These are phyloP conservation scores for Asterochloris sp. DNA, from an alignment of 139 green algal genomes.

Conservation along the genomic window DNA sequence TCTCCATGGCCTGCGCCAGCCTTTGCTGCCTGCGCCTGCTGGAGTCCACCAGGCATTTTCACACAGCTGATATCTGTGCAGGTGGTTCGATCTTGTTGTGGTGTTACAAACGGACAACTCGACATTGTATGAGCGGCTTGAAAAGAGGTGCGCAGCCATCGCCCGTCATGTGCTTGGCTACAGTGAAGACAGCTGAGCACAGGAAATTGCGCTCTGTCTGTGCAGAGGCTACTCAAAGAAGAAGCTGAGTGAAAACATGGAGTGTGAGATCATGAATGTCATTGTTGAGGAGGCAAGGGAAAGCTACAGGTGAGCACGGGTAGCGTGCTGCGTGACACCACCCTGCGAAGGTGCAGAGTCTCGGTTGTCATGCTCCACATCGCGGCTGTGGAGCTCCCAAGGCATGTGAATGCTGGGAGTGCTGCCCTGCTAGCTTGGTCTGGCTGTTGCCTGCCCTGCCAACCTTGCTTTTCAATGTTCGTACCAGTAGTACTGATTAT, in stretches of 20 bases:
- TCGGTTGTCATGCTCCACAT: no score
- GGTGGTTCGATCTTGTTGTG: constrained; percentile 96
- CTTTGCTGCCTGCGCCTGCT: neutral
- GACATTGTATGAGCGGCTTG: constrained; percentile 83
- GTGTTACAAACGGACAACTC: constrained; percentile 93
- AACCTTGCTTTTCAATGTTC: no score
- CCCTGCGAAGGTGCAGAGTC: no score
- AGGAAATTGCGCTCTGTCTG: neutral
- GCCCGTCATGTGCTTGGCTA: neutral
- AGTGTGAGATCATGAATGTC: constrained; percentile 98
- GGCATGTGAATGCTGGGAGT: no score
- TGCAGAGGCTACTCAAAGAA: constrained; percentile 74
- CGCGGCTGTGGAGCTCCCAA: no score
- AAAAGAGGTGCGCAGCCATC: constrained; percentile 41
- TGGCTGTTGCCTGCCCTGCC: no score
- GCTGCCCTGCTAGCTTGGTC: no score
- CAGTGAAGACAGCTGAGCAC: no score
- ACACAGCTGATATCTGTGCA: constrained; percentile 18
- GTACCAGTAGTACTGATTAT: no score
- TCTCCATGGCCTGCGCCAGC: no score
- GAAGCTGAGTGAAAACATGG: constrained; percentile 94
- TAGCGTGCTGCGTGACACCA: no score
- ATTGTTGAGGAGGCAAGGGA: constrained; percentile 90
- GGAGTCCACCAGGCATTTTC: neutral
- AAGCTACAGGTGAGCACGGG: constrained; percentile 78